Base-by-base conservation (phyloP, 768 basidiomycete species). In the Boletus barrowsii region DNA sequence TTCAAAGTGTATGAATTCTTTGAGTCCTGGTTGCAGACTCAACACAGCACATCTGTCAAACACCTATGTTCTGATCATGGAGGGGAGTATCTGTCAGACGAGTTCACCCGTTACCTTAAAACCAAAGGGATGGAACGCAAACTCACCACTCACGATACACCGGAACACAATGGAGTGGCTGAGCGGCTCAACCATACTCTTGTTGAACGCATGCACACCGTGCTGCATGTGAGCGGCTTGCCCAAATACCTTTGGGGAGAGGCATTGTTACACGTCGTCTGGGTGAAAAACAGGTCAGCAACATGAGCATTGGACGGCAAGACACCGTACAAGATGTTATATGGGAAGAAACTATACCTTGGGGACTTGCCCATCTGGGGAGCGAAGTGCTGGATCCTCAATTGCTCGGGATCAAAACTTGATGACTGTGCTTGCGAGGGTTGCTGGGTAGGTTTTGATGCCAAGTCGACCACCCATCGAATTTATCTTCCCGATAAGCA, bases 371-470 rank as follows among this genome's bases (percentile, higher is more conserved):
- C 39, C 0, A 53, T 58, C 9, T 72, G 63, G 58, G 68, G 30
- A 8, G 39, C 17, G 3, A 74, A 75, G 54, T n/a, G n/a, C n/a
- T n/a, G n/a, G n/a, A n/a, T n/a, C n/a, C n/a, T n/a, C n/a, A n/a
- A n/a, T n/a, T n/a, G n/a, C n/a, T n/a, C n/a, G n/a, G n/a, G n/a
- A n/a, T n/a, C n/a, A n/a, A n/a, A n/a, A n/a, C 56, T 75, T 0
- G 69, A 67, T 5, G 51, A 60, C 17, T 37, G 58, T 14, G 62
- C 60, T 6, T 41, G 60, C 5, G 59, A 68, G 22, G 72, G 72
- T 1, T 54, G 55, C 10, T 78, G 71, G 69, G 57, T 77, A 11
- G 73, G 76, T 0, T 72, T 68, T 59, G 69, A 75, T 54, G 49
- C 64, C 2, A 56, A 71, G 22, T 71, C 67, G 48, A 69, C 64